Base-by-base conservation (phyloP, 805 yeast genomes). In the Yamadazyma tumulicola region DNA sequence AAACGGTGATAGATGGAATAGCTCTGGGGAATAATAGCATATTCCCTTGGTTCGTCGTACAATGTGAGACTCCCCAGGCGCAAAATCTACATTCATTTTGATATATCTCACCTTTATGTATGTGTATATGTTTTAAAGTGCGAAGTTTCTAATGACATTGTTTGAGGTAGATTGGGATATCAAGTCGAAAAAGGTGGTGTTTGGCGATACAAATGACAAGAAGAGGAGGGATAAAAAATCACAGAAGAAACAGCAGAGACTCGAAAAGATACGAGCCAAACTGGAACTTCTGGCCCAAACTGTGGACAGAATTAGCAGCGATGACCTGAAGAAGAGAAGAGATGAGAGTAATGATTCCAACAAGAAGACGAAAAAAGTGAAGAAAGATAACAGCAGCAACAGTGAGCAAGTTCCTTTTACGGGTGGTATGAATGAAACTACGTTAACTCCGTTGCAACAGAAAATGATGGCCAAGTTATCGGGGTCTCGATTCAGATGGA, bases 401-500 rank as follows among this genome's bases (percentile, higher is more conserved):
- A 15, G 8, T 24, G 32, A 15, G 17, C 9, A 15, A 26, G 25
- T 24, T 11, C 16, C 27, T 8, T 21, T 21, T n/a, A 21, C 23
- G n/a, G 23, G 23, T 21, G 23, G 23, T 9, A n/a, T n/a, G n/a
- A 11, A 12, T 24, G 32, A 21, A 26, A 38, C 17, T 23, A 76
- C 79, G 29, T 61, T 89, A 35, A 86, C 96, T 0, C 94, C 96
- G 12, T 62, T 89, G 43, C 99, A 93, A 60, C 85, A 84, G 51
- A 93, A 93, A 54, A 91, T 93, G 97, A 78, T 87, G 80, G 87
- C 85, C 29, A 93, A 93, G 56, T 72, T 93, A 26, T 78, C 94
- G 2, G 99, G 99, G 0, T 87, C 97, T 1, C 69, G 98, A 48
- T 93, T 93, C 64, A 74, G 99, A 57, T 93, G 97, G 97, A 93